These are phyloP conservation scores for Cladosporium sp. DNA, from an alignment of 2,329 filamentous ascomycete genomes.

Conservation along the genomic window DNA sequence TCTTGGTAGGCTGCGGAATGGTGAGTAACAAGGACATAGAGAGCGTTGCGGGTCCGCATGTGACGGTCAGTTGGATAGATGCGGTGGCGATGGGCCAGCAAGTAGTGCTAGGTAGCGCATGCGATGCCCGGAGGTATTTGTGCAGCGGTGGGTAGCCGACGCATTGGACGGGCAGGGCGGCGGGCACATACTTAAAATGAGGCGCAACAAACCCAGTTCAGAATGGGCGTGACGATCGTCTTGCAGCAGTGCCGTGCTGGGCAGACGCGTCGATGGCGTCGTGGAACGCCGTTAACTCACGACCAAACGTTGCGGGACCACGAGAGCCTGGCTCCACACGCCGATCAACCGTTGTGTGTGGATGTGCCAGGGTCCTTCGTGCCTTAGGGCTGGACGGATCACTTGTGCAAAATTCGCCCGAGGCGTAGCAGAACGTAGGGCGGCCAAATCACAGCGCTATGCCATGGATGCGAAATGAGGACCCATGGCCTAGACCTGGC, in stretches of 20 bases:
- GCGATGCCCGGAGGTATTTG: slow-evolving; percentile 5
- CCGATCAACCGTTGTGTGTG: slow-evolving; percentile 10
- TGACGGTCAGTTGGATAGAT: slow-evolving; percentile 13
- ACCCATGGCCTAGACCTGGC: slow-evolving; percentile 10
- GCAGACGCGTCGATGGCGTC: slow-evolving; percentile 2
- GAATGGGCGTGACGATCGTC: slow-evolving; percentile 7
- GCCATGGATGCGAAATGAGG: slow-evolving; percentile 10
- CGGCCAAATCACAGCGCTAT: slow-evolving; percentile 5
- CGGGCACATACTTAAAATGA: slow-evolving; percentile 18
- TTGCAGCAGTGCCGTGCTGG: slow-evolving; percentile 9
- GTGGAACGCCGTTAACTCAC: slow-evolving; percentile 1
- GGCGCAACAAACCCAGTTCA: slow-evolving; percentile 1
- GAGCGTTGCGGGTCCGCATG: slow-evolving; percentile 19
- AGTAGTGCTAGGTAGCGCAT: slow-evolving; percentile 13
- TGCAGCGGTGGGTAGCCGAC: slow-evolving; percentile 1
- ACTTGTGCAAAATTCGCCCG: slow-evolving; percentile 6
- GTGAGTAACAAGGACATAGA: slow-evolving; percentile 45
- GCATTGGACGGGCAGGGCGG: slow-evolving; percentile 15
- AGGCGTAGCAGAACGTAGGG: background rate
- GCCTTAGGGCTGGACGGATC: slow-evolving; percentile 7
- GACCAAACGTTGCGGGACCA: slow-evolving; percentile 7
- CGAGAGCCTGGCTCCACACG: slow-evolving; percentile 9
- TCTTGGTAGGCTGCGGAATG: slow-evolving; percentile 44
- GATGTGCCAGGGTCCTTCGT: slow-evolving; percentile 4
- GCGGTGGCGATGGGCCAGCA: slow-evolving; percentile 10